Base-by-base conservation (phyloP, 202 grass and related monocot species). In the Setaria italica region DNA sequence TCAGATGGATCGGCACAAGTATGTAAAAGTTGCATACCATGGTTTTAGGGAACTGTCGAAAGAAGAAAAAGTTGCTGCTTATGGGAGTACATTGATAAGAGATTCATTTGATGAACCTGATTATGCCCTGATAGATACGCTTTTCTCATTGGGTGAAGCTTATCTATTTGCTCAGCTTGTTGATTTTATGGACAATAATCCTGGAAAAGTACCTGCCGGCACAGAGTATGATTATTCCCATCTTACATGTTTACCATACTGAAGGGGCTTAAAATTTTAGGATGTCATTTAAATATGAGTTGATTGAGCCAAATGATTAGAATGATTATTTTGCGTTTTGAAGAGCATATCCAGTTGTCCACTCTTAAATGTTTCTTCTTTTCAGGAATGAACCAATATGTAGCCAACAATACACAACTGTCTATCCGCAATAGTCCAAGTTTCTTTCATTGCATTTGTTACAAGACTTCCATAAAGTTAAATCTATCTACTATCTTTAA, bases 1-100 rank as follows among this genome's bases (percentile, higher is more conserved):
- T 82, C 88, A 99, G 96, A 99, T 99, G 96, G 96, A 99, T 59
- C 86, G 96, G 51, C 96, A 99, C 93, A 99, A 99, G 84, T 99
- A 99, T 90, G 96, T 99, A 37, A 99, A 99, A 87, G 91, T 99
- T 82, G 96, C 96, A 81, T 99, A 99, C 72, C 96, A 99, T 84
- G 97, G 97, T 37, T 99, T 99, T 77, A 92, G 65, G 83, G 97
- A 99, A 80, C 86, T 99, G 82, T 85, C 91, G 7, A 99, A 99
- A 78, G 93, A 99, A 88, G 87, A 96, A 80, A 99, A 99, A 94
- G 82, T 91, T 88, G 84, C 88, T 79, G 90, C 90, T 79, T 99
- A 99, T 45, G 97, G 97, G 88, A 99, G 84, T 84, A 94, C 97
- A 64, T 88, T 99, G 72, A 90, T 91, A 84, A 88, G 93, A 54